Evolutionary conservation across 345 rosid genomes (phyloP), one percentile per base, ranked within the genome.

Genomic region (Geranium brycei): DNA sequence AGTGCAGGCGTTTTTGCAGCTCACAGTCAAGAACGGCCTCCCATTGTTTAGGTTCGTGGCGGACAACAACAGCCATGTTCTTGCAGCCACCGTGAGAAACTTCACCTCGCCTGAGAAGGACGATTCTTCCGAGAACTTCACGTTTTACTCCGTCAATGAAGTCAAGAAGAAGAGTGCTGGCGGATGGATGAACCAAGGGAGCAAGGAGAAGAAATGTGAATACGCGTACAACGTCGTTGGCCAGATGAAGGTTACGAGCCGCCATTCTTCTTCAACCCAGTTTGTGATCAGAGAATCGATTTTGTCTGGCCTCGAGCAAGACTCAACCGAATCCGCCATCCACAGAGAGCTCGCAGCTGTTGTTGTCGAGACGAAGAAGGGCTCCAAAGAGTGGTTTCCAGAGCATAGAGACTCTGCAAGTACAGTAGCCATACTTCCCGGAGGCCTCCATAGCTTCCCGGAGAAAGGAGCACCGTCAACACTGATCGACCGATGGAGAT

Each of bases 401-500:
- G 28, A 23, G 28, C 28, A 23, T 2, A 23, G 41, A 47, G 53
- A 13, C 3, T 6, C 15, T 47, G 53, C 53, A 3, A 47, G 15
- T 3, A 47, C 53, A 8, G 53, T 47, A 47, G 81, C 83, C 59
- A 79, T 92, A 72, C 79, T 92, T 77, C 91, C 98, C 3, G 78
- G 83, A 15, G 98, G 87, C 59, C 62, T 74, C 30, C 98, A 92
- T 76, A 76, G 95, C 66, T 65, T 89, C 64, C 93, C 93, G 30
- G 75, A 66, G 72, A 76, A 81, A 68, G 77, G 88, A 57, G 73
- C 59, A 12, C 98, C 95, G 70, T 73, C 89, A 2, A 78, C 91
- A 30, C 67, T 92, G 80, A 75, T 89, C 67, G 75, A 85, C 4
- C 69, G 96, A 47, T 92, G 95, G 95, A 86, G 59, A 68, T 71